Percentiles rank a stretch among this genome's conserved stretches.
These are phyloP conservation scores for Nyctanthes arbortristis DNA, from an alignment of 257 asterid species.

Conservation along the genomic window DNA sequence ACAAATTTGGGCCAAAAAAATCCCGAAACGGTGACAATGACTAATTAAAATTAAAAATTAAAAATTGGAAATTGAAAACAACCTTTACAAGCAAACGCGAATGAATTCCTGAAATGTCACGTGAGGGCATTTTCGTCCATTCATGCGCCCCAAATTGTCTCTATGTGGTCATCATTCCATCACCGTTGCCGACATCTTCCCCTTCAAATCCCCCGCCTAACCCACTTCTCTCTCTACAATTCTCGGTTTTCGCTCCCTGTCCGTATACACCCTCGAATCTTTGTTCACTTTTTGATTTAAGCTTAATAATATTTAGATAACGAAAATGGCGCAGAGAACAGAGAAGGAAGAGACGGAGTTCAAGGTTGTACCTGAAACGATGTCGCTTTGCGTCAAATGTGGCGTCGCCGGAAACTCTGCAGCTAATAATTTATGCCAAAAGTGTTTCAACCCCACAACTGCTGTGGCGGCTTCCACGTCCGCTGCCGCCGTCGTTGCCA, in stretches of 20 bases:
- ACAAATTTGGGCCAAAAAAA: neutral
- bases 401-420: slow-evolving; percentile 57
- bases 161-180: slow-evolving; percentile 52
- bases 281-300: neutral
- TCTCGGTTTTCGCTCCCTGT: slow-evolving; percentile 10
- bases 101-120: slow-evolving; percentile 30
- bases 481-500: slow-evolving; percentile 16
- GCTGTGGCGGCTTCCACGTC: slow-evolving; percentile 30
- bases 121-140: slow-evolving; percentile 42
- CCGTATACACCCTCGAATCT: no score
- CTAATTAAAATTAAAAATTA: slow-evolving; percentile 36
- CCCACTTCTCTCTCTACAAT: slow-evolving; percentile 2
- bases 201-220: slow-evolving; percentile 37
- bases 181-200: slow-evolving; percentile 52
- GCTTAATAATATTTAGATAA: neutral
- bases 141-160: slow-evolving; percentile 37
- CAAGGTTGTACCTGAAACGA: slow-evolving; percentile 73
- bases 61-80: slow-evolving; percentile 35
- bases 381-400: slow-evolving; percentile 66
- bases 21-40: slow-evolving; percentile 6
- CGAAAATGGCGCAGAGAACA: slow-evolving; percentile 76
- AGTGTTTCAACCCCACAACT: slow-evolving; percentile 52
- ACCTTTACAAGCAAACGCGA: slow-evolving; percentile 11
- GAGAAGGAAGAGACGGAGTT: slow-evolving; percentile 84
- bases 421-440: slow-evolving; percentile 56